Evolutionary conservation across 495 filamentous ascomycete species (phyloP), one percentile per base, ranked within the genome.

Genomic region (Astrothelium macrocarpum): DNA sequence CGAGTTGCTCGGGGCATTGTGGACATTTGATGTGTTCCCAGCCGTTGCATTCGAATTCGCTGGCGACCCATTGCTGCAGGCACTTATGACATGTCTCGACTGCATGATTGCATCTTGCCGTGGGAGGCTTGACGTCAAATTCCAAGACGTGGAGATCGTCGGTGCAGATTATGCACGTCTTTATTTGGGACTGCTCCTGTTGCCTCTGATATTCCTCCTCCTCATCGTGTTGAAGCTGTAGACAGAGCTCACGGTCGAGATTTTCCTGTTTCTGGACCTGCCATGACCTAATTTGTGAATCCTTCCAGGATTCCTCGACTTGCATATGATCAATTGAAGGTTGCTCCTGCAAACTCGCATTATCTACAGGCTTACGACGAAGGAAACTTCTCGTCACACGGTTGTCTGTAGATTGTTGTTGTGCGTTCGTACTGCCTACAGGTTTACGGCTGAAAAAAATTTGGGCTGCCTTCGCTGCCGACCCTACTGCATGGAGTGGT

Each of bases 1-100:
- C 61, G n/a, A 71, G 62, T 0, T 12, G 42, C 25, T 64, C n/a
- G 2, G 63, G 61, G 43, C 68, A 71, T 31, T 69, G 67, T 1
- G 67, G 67, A 53, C 69, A 71, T 58, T 62, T 65, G 43, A 71
- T 65, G 28, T 63, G 59, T 10, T 65, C 65, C 62, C 45, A 59
- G 25, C 67, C 65, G 26, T 67, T 69, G 14, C 56, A 59, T 10
- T 61, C 60, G 46, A 69, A 62, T 46, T 71, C 62, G 43, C 56
- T 62, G 9, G 64, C 59, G 36, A 71, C 61, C 69, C 69, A 71
- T 10, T 62, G 46, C 18, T 65, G 36, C 1, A 69, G 61, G 53
- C 69, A 71, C 18, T 53, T 39, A 14, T n/a, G 39, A 25, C 65
- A 67, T 9, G 65, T 64, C 58, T 36, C 28, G 5, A 59, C 23